Base-by-base conservation (phyloP, 1,284 basidiomycete genomes). In the Cryptococcus sp. region DNA sequence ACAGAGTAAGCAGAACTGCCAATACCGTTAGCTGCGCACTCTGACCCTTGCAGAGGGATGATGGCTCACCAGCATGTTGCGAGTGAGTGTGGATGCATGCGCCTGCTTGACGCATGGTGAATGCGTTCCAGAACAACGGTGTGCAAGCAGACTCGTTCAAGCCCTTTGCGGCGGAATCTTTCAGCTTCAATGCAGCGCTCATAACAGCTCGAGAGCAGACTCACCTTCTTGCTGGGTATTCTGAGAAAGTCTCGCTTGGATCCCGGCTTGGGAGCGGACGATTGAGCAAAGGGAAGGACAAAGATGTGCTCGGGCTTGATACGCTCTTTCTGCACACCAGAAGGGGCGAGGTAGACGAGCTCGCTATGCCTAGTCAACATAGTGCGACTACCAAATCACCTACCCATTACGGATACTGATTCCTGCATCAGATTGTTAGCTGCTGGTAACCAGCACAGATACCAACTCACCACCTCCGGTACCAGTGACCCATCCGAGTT, bases 71-170 rank as follows among this genome's bases (percentile, higher is more conserved):
- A 25, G 89, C 89, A 72, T 90, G 84, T 72, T 92, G 91, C 1
- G 87, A 89, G 73, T 93, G 91, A 0, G 90, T 92, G 72, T 93
- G 91, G 61, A 93, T 91, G 68, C 90, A 92, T 50, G 88, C 88
- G 0, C 88, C 87, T 3, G 89, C 90, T 53, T 84, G 81, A 20
- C 89, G 82, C 67, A 88, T 77, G 31, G 88, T 87, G 73, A 91
- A 93, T 3, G 90, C 89, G 72, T 91, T 91, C 88, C 89, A 92
- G 80, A 93, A 93, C n/a, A 93, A 80, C 7, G 90, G 91, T 0
- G 90, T 92, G 75, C 89, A 91, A 1, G 88, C 88, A 1, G 87
- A 88, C 70, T 91, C 89, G 68, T 88, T 90, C 62, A 91, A 80
- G 6, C 80, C 79, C 64, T 75, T 48, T 19, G 10, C n/a, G 39